phyloP scores from a whole-genome alignment of 768 basidiomycete genomes.

The Megacollybia marginata region DNA sequence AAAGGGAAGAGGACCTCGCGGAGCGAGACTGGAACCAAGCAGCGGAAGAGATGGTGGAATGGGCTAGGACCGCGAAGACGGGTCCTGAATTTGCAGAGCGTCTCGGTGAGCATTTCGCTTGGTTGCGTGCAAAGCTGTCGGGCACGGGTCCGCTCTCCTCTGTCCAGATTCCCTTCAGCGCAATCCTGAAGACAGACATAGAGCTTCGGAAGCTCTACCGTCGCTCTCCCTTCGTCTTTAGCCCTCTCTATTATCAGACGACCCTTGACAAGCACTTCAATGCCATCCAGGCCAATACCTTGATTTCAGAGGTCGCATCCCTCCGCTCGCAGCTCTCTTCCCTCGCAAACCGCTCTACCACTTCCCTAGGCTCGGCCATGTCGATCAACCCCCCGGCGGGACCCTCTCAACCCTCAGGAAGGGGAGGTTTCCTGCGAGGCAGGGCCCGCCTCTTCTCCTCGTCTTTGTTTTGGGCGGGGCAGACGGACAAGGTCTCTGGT shows the following conservation, averaged over 20 bases:
- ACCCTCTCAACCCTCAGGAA: neutral
- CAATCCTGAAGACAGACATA: no score
- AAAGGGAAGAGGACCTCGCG: neutral
- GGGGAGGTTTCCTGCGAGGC: no score
- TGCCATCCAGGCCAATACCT: no score
- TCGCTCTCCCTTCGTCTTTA: neutral
- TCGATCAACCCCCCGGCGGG: no score
- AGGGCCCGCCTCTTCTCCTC: neutral
- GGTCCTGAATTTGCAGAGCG: no score
- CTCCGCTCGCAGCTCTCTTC: neutral
- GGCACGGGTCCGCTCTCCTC: neutral
- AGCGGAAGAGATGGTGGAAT: neutral
- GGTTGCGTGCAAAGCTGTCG: neutral
- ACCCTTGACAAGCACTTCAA: no score
- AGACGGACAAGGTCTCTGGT: neutral
- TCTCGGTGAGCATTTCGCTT: no score
- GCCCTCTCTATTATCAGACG: no score
- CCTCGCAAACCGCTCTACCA: neutral
- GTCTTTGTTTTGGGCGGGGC: no score
- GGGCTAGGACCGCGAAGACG: no score
- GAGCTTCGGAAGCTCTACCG: neutral
- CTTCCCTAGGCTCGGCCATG: neutral
- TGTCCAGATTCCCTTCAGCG: neutral
- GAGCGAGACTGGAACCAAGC: neutral
- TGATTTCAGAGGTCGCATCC: no score